Percentiles rank a stretch among this genome's conserved stretches.
phyloP scores from a whole-genome alignment of 2,329 filamentous ascomycete genomes.

The Nemania serpens region DNA sequence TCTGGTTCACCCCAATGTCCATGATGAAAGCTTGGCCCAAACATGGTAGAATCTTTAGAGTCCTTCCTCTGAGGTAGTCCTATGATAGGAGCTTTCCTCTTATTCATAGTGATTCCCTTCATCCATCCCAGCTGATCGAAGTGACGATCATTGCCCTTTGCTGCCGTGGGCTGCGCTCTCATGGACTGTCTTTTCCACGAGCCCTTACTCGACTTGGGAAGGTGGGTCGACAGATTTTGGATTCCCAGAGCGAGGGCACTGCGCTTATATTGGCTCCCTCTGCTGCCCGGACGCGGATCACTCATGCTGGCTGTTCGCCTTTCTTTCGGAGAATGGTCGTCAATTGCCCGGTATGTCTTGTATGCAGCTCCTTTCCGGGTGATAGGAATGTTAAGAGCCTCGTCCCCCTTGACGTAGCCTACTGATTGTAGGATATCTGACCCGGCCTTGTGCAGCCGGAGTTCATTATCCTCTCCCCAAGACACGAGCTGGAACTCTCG shows the following conservation, averaged over 20 bases:
- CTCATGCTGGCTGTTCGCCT: slow-evolving; percentile 66
- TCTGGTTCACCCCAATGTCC: slow-evolving; percentile 66
- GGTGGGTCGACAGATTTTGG: slow-evolving; percentile 49
- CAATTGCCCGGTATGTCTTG: slow-evolving; percentile 79
- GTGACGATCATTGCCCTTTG: slow-evolving; percentile 51
- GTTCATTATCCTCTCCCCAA: slow-evolving; percentile 85
- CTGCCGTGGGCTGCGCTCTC: slow-evolving; percentile 56
- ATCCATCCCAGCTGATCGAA: slow-evolving; percentile 70
- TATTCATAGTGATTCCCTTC: slow-evolving; percentile 69
- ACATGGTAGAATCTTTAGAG: slow-evolving; percentile 57
- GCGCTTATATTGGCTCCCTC: slow-evolving; percentile 49
- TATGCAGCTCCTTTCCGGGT: slow-evolving; percentile 86
- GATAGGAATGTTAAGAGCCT: slow-evolving; percentile 68
- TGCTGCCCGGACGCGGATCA: slow-evolving; percentile 56
- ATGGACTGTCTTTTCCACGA: slow-evolving; percentile 63
- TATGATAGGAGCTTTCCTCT: slow-evolving; percentile 51
- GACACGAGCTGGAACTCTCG: slow-evolving; percentile 92
- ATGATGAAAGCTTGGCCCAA: slow-evolving; percentile 56
- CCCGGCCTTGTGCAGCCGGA: slow-evolving; percentile 77
- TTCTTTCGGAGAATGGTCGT: slow-evolving; percentile 61
- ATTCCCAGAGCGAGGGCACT: slow-evolving; percentile 51
- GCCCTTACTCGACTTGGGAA: slow-evolving; percentile 41
- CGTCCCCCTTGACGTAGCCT: slow-evolving; percentile 72
- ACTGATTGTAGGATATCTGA: slow-evolving; percentile 67
- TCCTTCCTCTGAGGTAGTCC: slow-evolving; percentile 54